phyloP scores from a whole-genome alignment of 257 asterid species.

The Solanum gracilifrons region DNA sequence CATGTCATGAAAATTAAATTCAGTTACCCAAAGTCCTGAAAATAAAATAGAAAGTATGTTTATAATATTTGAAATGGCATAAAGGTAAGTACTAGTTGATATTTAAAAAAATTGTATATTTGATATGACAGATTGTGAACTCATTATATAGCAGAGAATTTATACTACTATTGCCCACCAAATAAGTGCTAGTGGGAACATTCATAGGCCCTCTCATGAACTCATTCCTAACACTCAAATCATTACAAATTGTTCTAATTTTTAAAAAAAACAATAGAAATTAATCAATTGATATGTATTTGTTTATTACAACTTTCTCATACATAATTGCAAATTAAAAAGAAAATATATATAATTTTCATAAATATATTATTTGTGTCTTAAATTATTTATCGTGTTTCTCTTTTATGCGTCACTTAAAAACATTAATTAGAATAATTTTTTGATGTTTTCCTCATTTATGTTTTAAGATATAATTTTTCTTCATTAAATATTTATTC shows the following conservation, averaged over 20 bases:
- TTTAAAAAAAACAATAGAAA: background rate
- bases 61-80: background rate
- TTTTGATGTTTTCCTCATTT: background rate
- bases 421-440: too few species aligned
- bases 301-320: background rate
- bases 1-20: background rate
- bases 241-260: background rate
- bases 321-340: background rate
- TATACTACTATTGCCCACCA: too few species aligned
- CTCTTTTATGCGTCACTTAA: background rate
- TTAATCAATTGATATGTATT: background rate
- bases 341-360: background rate
- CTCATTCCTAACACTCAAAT: background rate
- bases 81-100: background rate
- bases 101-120: background rate
- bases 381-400: background rate
- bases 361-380: background rate
- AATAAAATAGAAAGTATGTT: background rate
- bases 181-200: background rate
- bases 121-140: background rate
- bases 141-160: too few species aligned
- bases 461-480: background rate
- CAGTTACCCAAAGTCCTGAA: background rate
- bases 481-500: background rate
- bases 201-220: background rate